Percentiles rank a stretch among this genome's conserved stretches.
phyloP scores from a whole-genome alignment of 345 rosid species.

The Zanthoxylum bungeanum region DNA sequence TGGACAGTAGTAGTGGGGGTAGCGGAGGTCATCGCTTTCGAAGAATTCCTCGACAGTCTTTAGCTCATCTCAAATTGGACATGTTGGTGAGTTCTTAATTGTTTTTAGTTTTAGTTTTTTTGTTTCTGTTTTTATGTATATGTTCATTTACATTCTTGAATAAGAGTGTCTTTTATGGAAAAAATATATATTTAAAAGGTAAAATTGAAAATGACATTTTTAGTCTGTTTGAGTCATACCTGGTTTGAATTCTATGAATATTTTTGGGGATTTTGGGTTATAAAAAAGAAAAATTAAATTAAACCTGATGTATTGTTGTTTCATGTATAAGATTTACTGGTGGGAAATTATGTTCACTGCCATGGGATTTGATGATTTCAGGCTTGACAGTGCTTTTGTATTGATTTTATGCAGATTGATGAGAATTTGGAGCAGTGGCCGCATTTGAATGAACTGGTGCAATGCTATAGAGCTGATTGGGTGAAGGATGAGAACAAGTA shows the following conservation, averaged over 20 bases:
- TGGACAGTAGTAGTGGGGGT: slow-evolving; percentile 27
- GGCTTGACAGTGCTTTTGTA: background rate
- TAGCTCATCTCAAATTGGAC: slow-evolving; percentile 52
- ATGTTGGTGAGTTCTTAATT: slow-evolving; percentile 40
- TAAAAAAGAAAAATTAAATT: background rate
- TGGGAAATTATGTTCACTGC: background rate
- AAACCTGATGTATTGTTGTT: background rate
- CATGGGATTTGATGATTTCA: background rate
- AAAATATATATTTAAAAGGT: background rate
- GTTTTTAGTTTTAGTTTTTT: background rate
- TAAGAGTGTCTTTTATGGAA: background rate
- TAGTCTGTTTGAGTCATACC: background rate
- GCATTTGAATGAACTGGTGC: slow-evolving; percentile 80
- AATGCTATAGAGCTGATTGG: slow-evolving; percentile 89
- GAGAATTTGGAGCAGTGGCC: slow-evolving; percentile 97
- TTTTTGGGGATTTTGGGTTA: background rate
- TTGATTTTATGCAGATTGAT: slow-evolving; percentile 52
- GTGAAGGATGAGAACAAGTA: slow-evolving; percentile 89
- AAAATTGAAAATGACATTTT: background rate
- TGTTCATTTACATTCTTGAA: background rate
- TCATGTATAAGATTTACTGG: background rate
- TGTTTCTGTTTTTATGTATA: background rate
- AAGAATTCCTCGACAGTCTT: slow-evolving; percentile 47
- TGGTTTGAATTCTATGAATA: background rate
- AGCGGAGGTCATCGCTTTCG: slow-evolving; percentile 51